Evolutionary conservation across 2,329 filamentous ascomycete species (phyloP), one percentile per base, ranked within the genome.

Genomic region (Shiraia sp.): DNA sequence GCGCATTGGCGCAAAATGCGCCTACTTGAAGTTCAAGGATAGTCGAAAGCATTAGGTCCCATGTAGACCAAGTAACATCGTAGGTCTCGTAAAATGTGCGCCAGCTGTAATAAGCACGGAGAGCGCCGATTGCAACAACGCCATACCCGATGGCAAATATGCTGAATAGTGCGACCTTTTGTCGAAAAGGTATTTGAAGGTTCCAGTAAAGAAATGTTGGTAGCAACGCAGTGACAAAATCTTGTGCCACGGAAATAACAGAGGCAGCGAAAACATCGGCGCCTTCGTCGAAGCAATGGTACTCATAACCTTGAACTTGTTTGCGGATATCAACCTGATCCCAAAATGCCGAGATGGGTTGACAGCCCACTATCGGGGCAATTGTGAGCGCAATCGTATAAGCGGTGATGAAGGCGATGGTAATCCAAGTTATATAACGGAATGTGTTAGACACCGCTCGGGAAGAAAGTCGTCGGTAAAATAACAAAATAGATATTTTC

Each of bases 401-500:
- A 6, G 47, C 45, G 7, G 45, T 33, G 27, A 66, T 63, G 41
- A 59, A 65, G 12, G 30, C 52, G 17, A 66, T 65, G 8, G 43
- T 56, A n/a, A 59, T 36, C 49, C 55, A 53, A 3, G 56, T 63
- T 1, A 47, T 47, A 51, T 53, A 60, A 28, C 51, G 50, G 26
- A 65, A 66, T 3, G 32, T 24, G 1, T 35, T 53, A 4, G 62
- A 65, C 2, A 65, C 49, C 2, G 51, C 54, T 7, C 61, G 57
- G 10, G 59, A 41, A 7, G 57, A 59, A 1, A 66, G 49, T 1
- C 63, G 56, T 4, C 61, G 57, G 25, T 63, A 66, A 40, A 65
- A 66, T 2, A 63, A 48, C 3, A 68, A 51, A 12, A 68, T 66
- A 7, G 63, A 66, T 10, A 68, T 53, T 30, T 68, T 68, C 35